Percentiles rank a stretch among this genome's conserved stretches.
These are phyloP conservation scores for Metschnikowia baotianmanensis DNA, from an alignment of 805 yeast species.

Conservation along the genomic window DNA sequence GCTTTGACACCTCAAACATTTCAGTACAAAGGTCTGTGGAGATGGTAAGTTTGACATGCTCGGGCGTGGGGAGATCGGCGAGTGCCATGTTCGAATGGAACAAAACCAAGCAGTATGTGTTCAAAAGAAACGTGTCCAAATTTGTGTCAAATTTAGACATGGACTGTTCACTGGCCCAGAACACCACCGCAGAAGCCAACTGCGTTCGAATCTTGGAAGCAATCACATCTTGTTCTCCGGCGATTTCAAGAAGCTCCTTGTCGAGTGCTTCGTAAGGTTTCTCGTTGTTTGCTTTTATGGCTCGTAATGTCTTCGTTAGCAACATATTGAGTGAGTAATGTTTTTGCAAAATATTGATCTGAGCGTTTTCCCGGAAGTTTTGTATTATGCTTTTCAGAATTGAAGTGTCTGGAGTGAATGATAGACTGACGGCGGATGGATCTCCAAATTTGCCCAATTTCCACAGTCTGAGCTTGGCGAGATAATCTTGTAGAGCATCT, in stretches of 20 bases:
- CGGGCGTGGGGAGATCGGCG: slow-evolving; percentile 13
- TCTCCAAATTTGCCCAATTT: slow-evolving; percentile 12
- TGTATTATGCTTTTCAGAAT: slow-evolving; percentile 8
- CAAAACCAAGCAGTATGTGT: slow-evolving; percentile 16
- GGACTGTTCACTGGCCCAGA: slow-evolving; percentile 7
- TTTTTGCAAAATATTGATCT: slow-evolving; percentile 22
- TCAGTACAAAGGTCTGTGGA: slow-evolving; percentile 34
- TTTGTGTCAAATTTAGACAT: slow-evolving; percentile 7
- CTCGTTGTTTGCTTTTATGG: slow-evolving; percentile 2
- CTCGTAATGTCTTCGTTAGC: slow-evolving; percentile 18
- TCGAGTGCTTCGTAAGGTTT: slow-evolving; percentile 4
- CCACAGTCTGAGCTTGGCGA: slow-evolving; percentile 18
- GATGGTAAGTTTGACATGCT: slow-evolving; percentile 23
- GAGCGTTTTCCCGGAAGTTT: slow-evolving; percentile 21
- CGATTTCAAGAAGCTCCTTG: slow-evolving; percentile 4
- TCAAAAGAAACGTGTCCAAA: slow-evolving; percentile 25
- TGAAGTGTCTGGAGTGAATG: background rate
- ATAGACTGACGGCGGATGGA: background rate
- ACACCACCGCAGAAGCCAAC: slow-evolving; percentile 21
- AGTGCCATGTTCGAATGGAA: slow-evolving; percentile 2
- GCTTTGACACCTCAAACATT: slow-evolving; percentile 23
- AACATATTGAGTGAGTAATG: slow-evolving; percentile 24
- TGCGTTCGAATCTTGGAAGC: slow-evolving; percentile 17
- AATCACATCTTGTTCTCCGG: slow-evolving; percentile 22
- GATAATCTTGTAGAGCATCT: slow-evolving; percentile 12